Percentiles rank a stretch among this genome's conserved stretches.
Conservation (phyloP, 2,329 filamentous ascomycete genomes). For the Trichophyton verrucosum region DNA sequence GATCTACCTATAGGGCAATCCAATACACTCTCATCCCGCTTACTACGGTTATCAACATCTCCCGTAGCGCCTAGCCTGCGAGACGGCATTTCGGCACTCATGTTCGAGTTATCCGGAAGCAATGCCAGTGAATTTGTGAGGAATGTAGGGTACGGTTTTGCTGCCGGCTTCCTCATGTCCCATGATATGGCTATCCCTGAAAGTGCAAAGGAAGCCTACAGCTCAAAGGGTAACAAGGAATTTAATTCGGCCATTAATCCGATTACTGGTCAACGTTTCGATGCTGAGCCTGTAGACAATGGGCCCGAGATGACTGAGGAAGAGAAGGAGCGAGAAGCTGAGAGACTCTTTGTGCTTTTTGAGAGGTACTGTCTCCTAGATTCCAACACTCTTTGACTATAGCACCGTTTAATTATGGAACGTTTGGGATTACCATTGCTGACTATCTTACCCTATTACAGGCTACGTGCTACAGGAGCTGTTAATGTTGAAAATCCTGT, state of each 20-base stretch:
- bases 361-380: slow-evolving; percentile 48
- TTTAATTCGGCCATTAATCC: slow-evolving; percentile 53
- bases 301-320: slow-evolving; percentile 70
- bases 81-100: slow-evolving; percentile 60
- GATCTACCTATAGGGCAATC: slow-evolving; percentile 64
- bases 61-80: slow-evolving; percentile 59
- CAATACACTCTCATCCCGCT: slow-evolving; percentile 57
- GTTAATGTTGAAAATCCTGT: slow-evolving; percentile 71
- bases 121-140: slow-evolving; percentile 69
- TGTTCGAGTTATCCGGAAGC: slow-evolving; percentile 77
- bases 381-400: not conserved
- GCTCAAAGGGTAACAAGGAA: slow-evolving; percentile 24
- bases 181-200: slow-evolving; percentile 68
- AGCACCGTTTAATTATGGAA: not conserved
- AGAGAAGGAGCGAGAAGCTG: slow-evolving; percentile 85
- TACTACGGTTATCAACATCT: slow-evolving; percentile 67
- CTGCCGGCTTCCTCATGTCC: slow-evolving; percentile 76
- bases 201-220: slow-evolving; percentile 47
- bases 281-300: slow-evolving; percentile 49
- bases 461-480: slow-evolving; percentile 61
- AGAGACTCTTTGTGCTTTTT: slow-evolving; percentile 79
- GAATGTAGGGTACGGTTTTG: slow-evolving; percentile 90
- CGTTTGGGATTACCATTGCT: not conserved
- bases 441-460: slow-evolving; percentile 14
- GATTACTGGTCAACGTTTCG: slow-evolving; percentile 71